Conservation (phyloP, 768 basidiomycete genomes). For the Trametes cubensis region DNA sequence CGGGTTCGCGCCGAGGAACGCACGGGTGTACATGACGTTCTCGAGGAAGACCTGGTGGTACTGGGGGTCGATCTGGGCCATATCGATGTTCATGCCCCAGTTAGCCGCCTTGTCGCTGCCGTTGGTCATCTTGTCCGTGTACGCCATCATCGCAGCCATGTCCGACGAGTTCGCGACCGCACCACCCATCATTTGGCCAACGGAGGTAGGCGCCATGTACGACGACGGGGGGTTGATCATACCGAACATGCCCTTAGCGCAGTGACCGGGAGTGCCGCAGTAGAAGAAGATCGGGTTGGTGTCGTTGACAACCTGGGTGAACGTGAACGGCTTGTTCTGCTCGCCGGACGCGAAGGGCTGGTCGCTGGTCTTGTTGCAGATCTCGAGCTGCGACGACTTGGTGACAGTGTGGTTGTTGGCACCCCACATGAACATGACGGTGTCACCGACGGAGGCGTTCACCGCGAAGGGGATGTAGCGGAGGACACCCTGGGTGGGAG, state of each 20-base stretch:
- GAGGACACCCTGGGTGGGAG: constrained; percentile 74
- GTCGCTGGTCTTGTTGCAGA: constrained; percentile 74
- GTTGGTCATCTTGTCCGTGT: constrained; percentile 51
- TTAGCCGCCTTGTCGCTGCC: constrained; percentile 48
- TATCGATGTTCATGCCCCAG: constrained; percentile 69
- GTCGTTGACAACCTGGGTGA: constrained; percentile 72
- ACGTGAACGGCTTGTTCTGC: constrained; percentile 65
- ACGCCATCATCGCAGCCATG: constrained; percentile 57
- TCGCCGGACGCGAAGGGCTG: constrained; percentile 64
- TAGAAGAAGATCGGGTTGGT: constrained; percentile 76
- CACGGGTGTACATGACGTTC: constrained; percentile 58
- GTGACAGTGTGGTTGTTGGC: constrained; percentile 85
- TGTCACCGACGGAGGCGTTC: constrained; percentile 78
- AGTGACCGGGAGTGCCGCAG: constrained; percentile 72
- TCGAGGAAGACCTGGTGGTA: constrained; percentile 50
- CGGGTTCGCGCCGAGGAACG: too few relatives aligned
- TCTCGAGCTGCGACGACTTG: constrained; percentile 63
- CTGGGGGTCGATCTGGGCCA: constrained; percentile 57
- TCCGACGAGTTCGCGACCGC: constrained; percentile 46
- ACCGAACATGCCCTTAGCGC: constrained; percentile 86
- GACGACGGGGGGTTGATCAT: constrained; percentile 69
- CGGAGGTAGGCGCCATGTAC: constrained; percentile 47
- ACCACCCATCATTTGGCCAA: constrained; percentile 54
- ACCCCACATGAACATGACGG: constrained; percentile 75
- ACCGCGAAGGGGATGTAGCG: constrained; percentile 75